A percentile compares a stretch with the other conserved stretches of the same genome.
Evolutionary conservation across 306 rosid genomes (phyloP).

Genomic region (Boehmeria nivea): DNA sequence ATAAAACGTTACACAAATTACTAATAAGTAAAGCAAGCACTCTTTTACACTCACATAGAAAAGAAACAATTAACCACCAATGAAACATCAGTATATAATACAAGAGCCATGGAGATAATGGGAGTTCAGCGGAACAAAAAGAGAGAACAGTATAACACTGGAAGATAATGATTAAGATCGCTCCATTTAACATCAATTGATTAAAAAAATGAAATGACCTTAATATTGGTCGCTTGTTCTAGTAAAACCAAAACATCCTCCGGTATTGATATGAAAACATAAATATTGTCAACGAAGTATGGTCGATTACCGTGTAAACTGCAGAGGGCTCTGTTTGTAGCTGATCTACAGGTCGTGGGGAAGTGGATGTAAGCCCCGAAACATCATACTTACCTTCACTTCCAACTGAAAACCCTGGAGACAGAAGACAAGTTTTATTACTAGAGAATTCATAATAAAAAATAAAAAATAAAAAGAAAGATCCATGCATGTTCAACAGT

Average conservation of each 20-base stretch:
- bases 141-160: too few species aligned
- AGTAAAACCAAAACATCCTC: neutral
- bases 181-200: too few species aligned
- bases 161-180: too few species aligned
- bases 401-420: conserved; percentile 35
- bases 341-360: conserved; percentile 30
- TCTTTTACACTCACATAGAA: neutral
- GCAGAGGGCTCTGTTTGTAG: conserved; percentile 36
- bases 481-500: too few species aligned
- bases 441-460: conserved; percentile 24
- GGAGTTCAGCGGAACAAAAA: too few species aligned
- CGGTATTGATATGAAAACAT: neutral
- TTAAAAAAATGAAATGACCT: too few species aligned
- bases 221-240: too few species aligned
- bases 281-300: neutral
- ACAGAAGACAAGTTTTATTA: conserved; percentile 15
- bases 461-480: too few species aligned
- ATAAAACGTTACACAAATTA: neutral
- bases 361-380: conserved; percentile 36
- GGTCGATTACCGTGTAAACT: conserved; percentile 37
- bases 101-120: too few species aligned
- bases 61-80: neutral
- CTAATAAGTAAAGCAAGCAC: neutral
- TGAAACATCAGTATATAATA: too few species aligned
- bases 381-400: conserved; percentile 38